These are phyloP conservation scores for Boletus semigastroideus DNA, from an alignment of 1,284 basidiomycete species.

Conservation along the genomic window DNA sequence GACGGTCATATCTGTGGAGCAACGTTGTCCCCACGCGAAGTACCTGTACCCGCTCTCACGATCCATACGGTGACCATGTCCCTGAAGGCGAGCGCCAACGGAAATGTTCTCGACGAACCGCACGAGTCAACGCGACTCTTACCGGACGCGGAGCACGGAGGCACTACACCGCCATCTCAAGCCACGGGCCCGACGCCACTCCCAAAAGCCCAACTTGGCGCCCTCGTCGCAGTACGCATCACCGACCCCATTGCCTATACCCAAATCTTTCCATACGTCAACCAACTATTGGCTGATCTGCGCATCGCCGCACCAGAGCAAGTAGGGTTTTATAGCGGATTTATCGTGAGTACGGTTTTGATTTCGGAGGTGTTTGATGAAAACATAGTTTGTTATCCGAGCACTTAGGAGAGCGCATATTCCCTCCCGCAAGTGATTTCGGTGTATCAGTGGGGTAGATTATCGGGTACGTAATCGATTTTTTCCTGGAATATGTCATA, in stretches of 20 bases:
- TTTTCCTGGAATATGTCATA: neutral
- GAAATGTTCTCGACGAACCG: neutral
- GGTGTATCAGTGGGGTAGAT: slow-evolving; percentile 58
- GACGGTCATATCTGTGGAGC: too few species aligned
- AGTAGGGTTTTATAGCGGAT: slow-evolving; percentile 62
- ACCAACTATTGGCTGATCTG: slow-evolving; percentile 59
- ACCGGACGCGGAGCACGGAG: neutral
- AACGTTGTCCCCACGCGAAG: too few species aligned
- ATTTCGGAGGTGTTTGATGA: neutral
- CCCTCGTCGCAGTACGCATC: slow-evolving; percentile 41
- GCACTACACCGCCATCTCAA: neutral
- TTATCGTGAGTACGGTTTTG: slow-evolving; percentile 44
- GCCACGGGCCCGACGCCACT: slow-evolving; percentile 5
- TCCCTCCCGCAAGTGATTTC: slow-evolving; percentile 56
- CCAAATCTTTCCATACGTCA: slow-evolving; percentile 61
- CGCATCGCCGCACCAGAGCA: slow-evolving; percentile 53
- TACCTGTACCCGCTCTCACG: neutral
- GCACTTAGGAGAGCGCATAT: slow-evolving; percentile 54
- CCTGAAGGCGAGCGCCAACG: neutral
- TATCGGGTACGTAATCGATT: slow-evolving; percentile 44
- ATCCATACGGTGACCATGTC: neutral
- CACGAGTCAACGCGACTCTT: slow-evolving; percentile 15
- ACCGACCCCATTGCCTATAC: slow-evolving; percentile 62
- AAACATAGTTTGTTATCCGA: neutral
- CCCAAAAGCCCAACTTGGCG: slow-evolving; percentile 16